Base-by-base conservation (phyloP, 371 early-diverging fungal genomes). In the Rhizopus delemar region DNA sequence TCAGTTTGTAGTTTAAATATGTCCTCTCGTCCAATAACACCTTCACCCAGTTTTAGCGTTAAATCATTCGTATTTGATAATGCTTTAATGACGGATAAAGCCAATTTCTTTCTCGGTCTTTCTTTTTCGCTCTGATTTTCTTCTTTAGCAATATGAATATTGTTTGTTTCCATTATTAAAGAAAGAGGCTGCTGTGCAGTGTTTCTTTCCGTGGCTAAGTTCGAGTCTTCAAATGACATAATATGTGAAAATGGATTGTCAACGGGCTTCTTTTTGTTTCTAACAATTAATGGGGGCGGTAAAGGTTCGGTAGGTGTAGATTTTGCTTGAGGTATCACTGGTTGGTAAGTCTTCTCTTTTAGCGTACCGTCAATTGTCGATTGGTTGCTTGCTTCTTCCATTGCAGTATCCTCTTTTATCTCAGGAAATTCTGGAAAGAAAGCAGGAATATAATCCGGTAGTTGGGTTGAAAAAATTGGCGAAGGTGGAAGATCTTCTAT, bases 201-300 rank as follows among this genome's bases (percentile, higher is more conserved):
- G 12, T 48, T 48, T 48, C 29, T 29, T 48, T 72, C 71, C 15
- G 62, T 50, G 3, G 69, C 74, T 38, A 51, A 55, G 22, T 65
- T 66, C 1, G 84, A 83, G 35, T 83, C 86, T 41, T 74, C 70
- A 46, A 75, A 80, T 3, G 86, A 78, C 15, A 75, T 74, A 39
- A 82, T 73, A 51, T 78, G 78, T 8, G 62, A 79, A 53, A 81
- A 86, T 7, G 84, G 86, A 39, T 86, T 82, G 8, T 75, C 69
- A 29, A 75, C 66, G 2, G 76, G 70, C 31, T 71, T 75, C 60
- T 75, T 77, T 48, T 70, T 53, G 12, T 68, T 65, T 36, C 67
- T 71, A 5, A 79, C 73, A 43, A 73, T 64, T 9, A 75, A 63
- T 11, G 74, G 68, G 11, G 70, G 62, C 5, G 70, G 69, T 31